A percentile compares a stretch with the other conserved stretches of the same genome.
Conservation (phyloP, 768 basidiomycete species). For the Mycena belliarum region DNA sequence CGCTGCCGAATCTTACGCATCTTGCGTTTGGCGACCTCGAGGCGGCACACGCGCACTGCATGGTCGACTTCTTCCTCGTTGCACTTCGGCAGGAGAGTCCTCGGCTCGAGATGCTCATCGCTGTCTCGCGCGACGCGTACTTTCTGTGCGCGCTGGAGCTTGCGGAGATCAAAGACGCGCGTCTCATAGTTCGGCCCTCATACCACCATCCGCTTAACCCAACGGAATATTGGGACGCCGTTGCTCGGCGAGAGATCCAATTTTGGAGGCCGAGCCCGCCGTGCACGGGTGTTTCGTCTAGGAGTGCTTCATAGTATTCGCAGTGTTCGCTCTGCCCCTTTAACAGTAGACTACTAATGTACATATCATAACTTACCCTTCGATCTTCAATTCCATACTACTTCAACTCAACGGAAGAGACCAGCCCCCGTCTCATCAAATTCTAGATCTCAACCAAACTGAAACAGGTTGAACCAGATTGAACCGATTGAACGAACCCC, state of each 20-base stretch:
- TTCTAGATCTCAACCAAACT: no score
- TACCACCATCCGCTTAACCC: slow-evolving; percentile 26
- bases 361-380: not conserved
- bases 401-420: no score
- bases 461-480: no score
- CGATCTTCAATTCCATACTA: no score
- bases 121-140: slow-evolving; percentile 26
- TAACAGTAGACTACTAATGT: no score
- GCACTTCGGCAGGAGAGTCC: slow-evolving; percentile 22
- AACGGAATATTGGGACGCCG: slow-evolving; percentile 28
- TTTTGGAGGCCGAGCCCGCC: slow-evolving; percentile 27
- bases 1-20: slow-evolving; percentile 34
- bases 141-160: slow-evolving; percentile 22
- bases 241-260: slow-evolving; percentile 27
- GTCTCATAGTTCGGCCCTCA: slow-evolving; percentile 28
- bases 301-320: not conserved
- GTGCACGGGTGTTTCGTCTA: not conserved
- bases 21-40: slow-evolving; percentile 32
- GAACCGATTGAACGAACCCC: no score
- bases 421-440: no score
- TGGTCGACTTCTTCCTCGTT: slow-evolving; percentile 23
- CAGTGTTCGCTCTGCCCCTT: not conserved
- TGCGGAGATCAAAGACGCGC: slow-evolving; percentile 25
- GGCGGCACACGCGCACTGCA: slow-evolving; percentile 14
- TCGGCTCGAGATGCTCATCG: slow-evolving; percentile 26